phyloP scores from a whole-genome alignment of 2,329 filamentous ascomycete genomes.

The Ramichloridium luteum region DNA sequence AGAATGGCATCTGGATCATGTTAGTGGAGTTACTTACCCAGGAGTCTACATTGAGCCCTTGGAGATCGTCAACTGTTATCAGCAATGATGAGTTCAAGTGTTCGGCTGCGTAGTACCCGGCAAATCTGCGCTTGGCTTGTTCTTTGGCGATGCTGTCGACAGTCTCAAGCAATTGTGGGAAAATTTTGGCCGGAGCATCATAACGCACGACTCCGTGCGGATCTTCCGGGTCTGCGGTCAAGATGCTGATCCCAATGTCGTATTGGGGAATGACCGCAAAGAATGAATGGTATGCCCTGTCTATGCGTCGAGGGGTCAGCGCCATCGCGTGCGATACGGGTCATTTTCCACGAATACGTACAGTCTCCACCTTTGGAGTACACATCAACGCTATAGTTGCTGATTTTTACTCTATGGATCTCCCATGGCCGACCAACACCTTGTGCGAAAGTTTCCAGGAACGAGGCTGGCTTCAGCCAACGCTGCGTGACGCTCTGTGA shows the following conservation, averaged over 20 bases:
- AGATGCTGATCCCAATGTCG: neutral
- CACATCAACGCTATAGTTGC: conserved; percentile 33
- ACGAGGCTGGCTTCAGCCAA: conserved; percentile 34
- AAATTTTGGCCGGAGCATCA: neutral
- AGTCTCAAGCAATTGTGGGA: neutral
- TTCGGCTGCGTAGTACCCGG: neutral
- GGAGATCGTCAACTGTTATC: neutral
- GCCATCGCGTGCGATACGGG: too few species aligned
- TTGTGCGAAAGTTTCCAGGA: conserved; percentile 27
- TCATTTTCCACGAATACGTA: neutral
- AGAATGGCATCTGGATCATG: neutral
- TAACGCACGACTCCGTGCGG: neutral
- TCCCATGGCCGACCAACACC: conserved; percentile 39
- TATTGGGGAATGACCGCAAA: neutral
- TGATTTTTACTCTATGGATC: conserved; percentile 31
- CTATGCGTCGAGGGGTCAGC: too few species aligned
- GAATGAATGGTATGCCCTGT: neutral
- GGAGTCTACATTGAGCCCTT: conserved; percentile 1
- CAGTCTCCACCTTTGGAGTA: conserved; percentile 36
- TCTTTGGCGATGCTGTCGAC: conserved; percentile 1
- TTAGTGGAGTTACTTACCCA: conserved; percentile 2
- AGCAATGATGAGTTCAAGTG: conserved; percentile 2
- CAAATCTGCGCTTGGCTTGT: conserved; percentile 1
- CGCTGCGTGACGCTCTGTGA: conserved; percentile 28
- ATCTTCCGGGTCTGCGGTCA: conserved; percentile 1